A percentile compares a stretch with the other conserved stretches of the same genome.
phyloP scores from a whole-genome alignment of 106 monocot species.

The Dactylorhiza incarnata region DNA sequence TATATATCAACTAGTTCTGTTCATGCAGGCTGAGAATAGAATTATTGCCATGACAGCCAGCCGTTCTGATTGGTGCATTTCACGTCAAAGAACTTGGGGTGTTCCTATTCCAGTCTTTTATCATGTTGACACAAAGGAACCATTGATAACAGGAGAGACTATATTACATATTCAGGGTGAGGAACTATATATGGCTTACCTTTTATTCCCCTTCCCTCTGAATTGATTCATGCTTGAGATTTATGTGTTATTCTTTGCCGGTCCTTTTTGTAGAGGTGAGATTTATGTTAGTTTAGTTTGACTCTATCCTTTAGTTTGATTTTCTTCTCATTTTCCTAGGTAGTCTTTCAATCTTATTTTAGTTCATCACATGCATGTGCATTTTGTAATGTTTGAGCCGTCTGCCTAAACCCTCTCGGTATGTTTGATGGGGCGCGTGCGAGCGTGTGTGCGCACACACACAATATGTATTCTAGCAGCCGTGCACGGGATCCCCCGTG shows the following conservation, averaged over 20 bases:
- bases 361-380: not conserved
- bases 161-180: slow-evolving; percentile 80
- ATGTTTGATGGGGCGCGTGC: not conserved
- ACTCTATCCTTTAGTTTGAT: not conserved
- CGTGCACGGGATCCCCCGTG: no score
- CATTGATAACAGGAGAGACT: slow-evolving; percentile 80
- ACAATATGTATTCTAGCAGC: no score
- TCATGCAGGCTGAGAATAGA: slow-evolving; percentile 73
- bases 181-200: not conserved
- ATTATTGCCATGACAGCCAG: slow-evolving; percentile 85
- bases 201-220: not conserved
- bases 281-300: not conserved
- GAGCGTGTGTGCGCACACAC: no score
- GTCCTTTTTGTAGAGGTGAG: not conserved
- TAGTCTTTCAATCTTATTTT: not conserved
- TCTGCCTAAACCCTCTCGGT: not conserved
- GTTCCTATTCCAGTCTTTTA: slow-evolving; percentile 99
- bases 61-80: slow-evolving; percentile 99
- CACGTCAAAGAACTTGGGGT: slow-evolving; percentile 97
- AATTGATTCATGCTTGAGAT: not conserved
- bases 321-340: not conserved
- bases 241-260: not conserved
- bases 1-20: not conserved
- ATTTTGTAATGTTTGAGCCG: not conserved
- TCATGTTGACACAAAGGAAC: slow-evolving; percentile 74